Conservation (phyloP, 2,329 filamentous ascomycete species). For the Penicillium sp. region DNA sequence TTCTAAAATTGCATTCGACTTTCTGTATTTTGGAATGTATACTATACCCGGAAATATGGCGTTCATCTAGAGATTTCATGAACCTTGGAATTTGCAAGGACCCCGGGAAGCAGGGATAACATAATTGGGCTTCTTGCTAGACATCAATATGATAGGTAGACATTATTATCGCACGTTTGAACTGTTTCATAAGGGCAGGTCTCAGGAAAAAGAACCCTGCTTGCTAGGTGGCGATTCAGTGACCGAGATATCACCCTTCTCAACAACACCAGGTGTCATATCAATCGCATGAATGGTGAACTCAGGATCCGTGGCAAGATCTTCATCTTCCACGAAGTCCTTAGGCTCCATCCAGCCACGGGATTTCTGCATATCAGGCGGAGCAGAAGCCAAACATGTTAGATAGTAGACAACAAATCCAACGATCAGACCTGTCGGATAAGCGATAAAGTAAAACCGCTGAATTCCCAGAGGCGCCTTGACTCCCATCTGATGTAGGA, state of each 20-base stretch:
- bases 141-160: too few relatives aligned
- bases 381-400: conserved; percentile 6
- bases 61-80: background rate
- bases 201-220: background rate
- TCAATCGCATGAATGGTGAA: background rate
- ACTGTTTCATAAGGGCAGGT: background rate
- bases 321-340: conserved; percentile 36
- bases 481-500: conserved; percentile 46
- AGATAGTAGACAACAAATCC: conserved; percentile 20
- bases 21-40: background rate
- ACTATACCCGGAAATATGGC: background rate
- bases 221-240: background rate
- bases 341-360: conserved; percentile 37
- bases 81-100: too few relatives aligned
- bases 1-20: background rate
- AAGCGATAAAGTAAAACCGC: conserved; percentile 59
- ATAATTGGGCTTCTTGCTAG: too few relatives aligned
- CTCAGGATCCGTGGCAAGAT: background rate
- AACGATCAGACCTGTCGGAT: conserved; percentile 51
- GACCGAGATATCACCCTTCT: conserved; percentile 1
- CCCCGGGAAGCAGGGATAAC: too few relatives aligned
- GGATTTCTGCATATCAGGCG: conserved; percentile 6
- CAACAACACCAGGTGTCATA: background rate
- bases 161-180: too few relatives aligned
- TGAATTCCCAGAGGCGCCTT: conserved; percentile 28